phyloP scores from a whole-genome alignment of 371 early-diverging fungal genomes.

The Mucor circinelloides region DNA sequence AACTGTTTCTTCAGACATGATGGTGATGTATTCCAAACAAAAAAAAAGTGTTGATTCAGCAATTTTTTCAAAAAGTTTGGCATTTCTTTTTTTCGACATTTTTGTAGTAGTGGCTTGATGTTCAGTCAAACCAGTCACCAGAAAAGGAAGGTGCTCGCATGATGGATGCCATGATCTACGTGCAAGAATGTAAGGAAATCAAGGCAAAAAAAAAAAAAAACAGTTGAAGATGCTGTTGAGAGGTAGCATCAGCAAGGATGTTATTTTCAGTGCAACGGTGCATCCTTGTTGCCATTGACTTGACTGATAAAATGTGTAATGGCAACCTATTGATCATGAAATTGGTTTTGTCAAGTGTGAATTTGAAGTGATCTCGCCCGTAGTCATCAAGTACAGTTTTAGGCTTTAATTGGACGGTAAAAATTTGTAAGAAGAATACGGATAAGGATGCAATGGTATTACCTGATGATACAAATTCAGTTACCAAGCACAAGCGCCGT shows the following conservation, averaged over 20 bases:
- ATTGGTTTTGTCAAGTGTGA: too few relatives aligned
- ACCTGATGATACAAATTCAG: background rate
- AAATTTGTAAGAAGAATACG: background rate
- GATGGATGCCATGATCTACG: background rate
- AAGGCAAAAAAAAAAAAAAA: too few relatives aligned
- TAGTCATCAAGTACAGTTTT: background rate
- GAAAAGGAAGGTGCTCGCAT: background rate
- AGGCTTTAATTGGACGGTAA: background rate
- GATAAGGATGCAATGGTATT: background rate
- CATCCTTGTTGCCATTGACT: background rate
- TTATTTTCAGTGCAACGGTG: background rate
- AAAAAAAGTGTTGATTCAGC: background rate
- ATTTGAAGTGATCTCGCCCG: too few relatives aligned
- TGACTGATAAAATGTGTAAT: too few relatives aligned
- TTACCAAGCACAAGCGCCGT: background rate
- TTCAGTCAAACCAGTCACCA: background rate
- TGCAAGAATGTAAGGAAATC: too few relatives aligned
- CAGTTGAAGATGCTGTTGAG: background rate
- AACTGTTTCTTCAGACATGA: slow-evolving; percentile 23
- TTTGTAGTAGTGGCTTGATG: background rate
- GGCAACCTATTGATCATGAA: too few relatives aligned
- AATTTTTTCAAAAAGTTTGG: background rate
- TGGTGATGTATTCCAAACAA: background rate
- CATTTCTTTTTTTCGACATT: slow-evolving; percentile 1
- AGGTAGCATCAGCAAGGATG: background rate